Conservation (phyloP, 2,329 filamentous ascomycete species). For the Cucurbitaria berberidis region DNA sequence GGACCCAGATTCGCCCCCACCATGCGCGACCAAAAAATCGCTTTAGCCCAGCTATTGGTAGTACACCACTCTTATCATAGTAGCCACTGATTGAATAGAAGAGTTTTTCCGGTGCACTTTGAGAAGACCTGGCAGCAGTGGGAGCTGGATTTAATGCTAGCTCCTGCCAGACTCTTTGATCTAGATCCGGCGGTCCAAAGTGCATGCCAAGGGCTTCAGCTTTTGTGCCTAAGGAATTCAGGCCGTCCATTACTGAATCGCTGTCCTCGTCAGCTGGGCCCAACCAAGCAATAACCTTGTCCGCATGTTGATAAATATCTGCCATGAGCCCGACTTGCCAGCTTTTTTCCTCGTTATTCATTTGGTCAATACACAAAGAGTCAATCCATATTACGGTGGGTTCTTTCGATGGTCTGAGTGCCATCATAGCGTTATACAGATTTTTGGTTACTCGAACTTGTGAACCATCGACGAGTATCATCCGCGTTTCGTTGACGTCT, state of each 20-base stretch:
- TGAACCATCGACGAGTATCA: too few relatives aligned
- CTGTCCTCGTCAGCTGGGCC: constrained; percentile 10
- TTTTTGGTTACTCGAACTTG: too few relatives aligned
- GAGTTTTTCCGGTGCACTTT: background rate
- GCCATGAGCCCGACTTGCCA: constrained; percentile 22
- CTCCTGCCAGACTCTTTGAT: background rate
- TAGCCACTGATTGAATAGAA: background rate
- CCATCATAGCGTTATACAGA: too few relatives aligned
- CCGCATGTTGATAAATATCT: constrained; percentile 13
- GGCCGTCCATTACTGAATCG: constrained; percentile 12
- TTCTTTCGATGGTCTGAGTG: too few relatives aligned
- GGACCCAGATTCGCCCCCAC: constrained; percentile 22
- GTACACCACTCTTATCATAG: background rate
- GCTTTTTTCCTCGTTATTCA: constrained; percentile 12
- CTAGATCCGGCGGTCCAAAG: background rate
- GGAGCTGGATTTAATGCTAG: background rate
- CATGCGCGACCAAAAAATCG: constrained; percentile 12
- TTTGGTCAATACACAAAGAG: constrained; percentile 23
- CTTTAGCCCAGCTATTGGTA: constrained; percentile 7
- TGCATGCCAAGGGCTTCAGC: background rate
- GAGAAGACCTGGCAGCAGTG: background rate
- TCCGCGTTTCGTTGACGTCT: too few relatives aligned
- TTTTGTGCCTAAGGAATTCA: constrained; percentile 14
- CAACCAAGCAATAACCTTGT: constrained; percentile 18
- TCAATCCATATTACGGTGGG: constrained; percentile 13